Conservation (phyloP, 345 rosid species). For the Salix viminalis region DNA sequence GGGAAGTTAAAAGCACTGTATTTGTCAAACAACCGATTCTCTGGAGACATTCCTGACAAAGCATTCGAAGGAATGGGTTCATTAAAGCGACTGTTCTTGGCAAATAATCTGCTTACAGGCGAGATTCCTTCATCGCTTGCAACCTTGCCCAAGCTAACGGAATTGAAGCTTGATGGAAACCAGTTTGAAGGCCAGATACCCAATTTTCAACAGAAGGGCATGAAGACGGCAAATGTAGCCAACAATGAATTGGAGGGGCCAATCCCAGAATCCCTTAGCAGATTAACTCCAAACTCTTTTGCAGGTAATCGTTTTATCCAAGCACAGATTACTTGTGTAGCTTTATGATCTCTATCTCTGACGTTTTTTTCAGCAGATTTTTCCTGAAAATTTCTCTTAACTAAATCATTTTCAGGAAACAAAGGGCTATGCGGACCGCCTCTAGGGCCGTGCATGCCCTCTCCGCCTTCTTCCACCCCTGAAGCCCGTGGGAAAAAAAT, state of each 20-base stretch:
- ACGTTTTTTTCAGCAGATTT: background rate
- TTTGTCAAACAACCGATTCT: conserved; percentile 55
- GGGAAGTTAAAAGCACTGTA: conserved; percentile 47
- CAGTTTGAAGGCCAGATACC: conserved; percentile 57
- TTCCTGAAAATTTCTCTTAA: background rate
- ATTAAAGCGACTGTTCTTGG: conserved; percentile 53
- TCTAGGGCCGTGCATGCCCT: conserved; percentile 32
- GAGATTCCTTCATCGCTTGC: conserved; percentile 50
- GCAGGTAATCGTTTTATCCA: conserved; percentile 38
- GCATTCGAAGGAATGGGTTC: conserved; percentile 53
- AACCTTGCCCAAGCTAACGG: conserved; percentile 46
- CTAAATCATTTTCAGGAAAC: conserved; percentile 46
- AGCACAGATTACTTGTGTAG: background rate
- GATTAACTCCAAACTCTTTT: conserved; percentile 41
- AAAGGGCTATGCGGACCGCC: conserved; percentile 56
- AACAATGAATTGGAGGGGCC: conserved; percentile 69
- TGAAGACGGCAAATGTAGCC: conserved; percentile 45
- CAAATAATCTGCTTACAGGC: conserved; percentile 54
- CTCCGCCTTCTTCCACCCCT: conserved; percentile 10
- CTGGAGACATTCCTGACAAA: conserved; percentile 50
- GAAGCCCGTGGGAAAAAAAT: background rate
- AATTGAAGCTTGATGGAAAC: conserved; percentile 63
- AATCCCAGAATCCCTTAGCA: conserved; percentile 49
- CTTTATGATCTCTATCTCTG: background rate
- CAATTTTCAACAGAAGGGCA: conserved; percentile 30